Conservation (phyloP, 139 green algal species). For the Auxenochlorella pyrenoidosa region DNA sequence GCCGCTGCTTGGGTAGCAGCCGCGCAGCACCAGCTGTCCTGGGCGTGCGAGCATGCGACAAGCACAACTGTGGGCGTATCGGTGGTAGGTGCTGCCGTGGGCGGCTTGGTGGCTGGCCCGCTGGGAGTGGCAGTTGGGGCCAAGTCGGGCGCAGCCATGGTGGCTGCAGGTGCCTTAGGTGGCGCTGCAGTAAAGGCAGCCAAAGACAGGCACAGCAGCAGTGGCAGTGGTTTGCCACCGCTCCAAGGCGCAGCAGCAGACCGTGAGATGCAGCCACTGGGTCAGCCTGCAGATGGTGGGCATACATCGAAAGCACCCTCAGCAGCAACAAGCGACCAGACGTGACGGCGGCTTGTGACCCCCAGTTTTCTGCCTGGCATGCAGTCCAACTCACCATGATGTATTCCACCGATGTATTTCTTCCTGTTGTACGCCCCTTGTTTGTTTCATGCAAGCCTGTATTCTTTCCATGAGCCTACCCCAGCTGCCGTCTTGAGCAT, state of each 20-base stretch:
- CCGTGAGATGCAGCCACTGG: neutral
- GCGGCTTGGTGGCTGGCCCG: constrained; percentile 29
- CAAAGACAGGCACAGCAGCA: neutral
- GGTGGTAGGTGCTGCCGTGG: constrained; percentile 10
- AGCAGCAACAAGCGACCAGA: neutral
- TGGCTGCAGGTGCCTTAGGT: constrained; percentile 4
- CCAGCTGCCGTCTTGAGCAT: too few relatives aligned
- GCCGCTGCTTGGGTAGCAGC: constrained; percentile 6
- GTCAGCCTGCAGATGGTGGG: too few relatives aligned
- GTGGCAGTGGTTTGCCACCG: neutral
- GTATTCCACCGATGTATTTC: too few relatives aligned
- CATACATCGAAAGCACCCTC: neutral
- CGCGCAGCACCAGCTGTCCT: constrained; percentile 6
- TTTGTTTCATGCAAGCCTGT: too few relatives aligned
- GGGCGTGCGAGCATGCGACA: neutral
- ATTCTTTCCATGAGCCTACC: too few relatives aligned
- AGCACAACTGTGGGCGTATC: neutral
- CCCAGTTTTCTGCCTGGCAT: too few relatives aligned
- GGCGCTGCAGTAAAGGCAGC: neutral
- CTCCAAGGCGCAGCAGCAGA: neutral
- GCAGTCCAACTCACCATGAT: too few relatives aligned
- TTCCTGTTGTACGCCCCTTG: too few relatives aligned
- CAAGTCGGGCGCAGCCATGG: constrained; percentile 19
- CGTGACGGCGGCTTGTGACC: too few relatives aligned
- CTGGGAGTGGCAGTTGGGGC: constrained; percentile 29